These are phyloP conservation scores for Thamnidium elegans DNA, from an alignment of 192 early-diverging fungal genomes.

Conservation along the genomic window DNA sequence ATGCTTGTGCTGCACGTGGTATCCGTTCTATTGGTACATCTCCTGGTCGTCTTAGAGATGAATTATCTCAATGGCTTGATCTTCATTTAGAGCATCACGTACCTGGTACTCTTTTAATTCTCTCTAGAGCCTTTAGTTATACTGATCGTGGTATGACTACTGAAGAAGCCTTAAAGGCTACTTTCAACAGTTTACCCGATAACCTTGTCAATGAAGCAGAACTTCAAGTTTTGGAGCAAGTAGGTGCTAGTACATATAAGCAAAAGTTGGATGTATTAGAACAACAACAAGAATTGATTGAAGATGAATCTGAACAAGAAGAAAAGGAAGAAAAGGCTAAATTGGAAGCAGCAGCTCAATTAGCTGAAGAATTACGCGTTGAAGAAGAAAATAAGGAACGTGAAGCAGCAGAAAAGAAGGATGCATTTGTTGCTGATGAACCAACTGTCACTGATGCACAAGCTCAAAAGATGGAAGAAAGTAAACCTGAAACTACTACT, in stretches of 20 bases:
- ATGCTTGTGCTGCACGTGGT: constrained; percentile 85
- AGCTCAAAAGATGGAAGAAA: constrained; percentile 5
- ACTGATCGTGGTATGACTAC: constrained; percentile 49
- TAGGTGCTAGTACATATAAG: constrained; percentile 87
- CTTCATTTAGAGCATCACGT: constrained; percentile 90
- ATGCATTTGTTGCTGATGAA: constrained; percentile 21
- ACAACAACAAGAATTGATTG: constrained; percentile 96
- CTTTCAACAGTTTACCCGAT: constrained; percentile 86
- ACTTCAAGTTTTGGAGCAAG: constrained; percentile 81
- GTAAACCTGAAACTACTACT: neutral
- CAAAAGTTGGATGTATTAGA: constrained; percentile 92
- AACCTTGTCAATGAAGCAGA: constrained; percentile 88
- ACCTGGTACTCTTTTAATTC: constrained; percentile 84
- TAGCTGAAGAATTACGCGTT: constrained; percentile 9
- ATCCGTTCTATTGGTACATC: constrained; percentile 87
- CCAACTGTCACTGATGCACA: neutral
- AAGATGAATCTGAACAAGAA: constrained; percentile 91
- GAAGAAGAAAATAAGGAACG: constrained; percentile 12
- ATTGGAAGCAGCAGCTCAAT: constrained; percentile 44
- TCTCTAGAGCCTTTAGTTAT: constrained; percentile 86
- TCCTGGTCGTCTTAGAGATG: constrained; percentile 83
- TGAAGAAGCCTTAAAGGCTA: constrained; percentile 88
- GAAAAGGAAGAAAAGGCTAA: constrained; percentile 61
- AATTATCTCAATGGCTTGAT: constrained; percentile 92
- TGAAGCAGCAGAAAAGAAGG: constrained; percentile 18